These are phyloP conservation scores for Solanum chacoense DNA, from an alignment of 305 asterid species.

Conservation along the genomic window DNA sequence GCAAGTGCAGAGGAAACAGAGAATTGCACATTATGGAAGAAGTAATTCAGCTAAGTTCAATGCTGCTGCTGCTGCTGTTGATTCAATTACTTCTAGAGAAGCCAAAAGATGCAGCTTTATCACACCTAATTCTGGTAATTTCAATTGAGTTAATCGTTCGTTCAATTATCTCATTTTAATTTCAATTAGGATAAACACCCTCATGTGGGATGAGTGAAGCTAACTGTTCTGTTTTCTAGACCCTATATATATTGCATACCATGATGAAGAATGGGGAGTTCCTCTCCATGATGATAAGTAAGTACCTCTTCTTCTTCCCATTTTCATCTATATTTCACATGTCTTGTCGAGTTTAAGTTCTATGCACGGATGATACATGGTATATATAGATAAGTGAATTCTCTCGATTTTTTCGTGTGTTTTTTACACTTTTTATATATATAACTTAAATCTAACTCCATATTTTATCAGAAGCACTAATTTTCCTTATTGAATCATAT, in stretches of 20 bases:
- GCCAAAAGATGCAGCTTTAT: constrained; percentile 63
- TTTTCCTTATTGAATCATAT: neutral
- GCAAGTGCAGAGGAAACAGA: constrained; percentile 66
- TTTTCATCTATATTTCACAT: neutral
- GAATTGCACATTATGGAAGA: constrained; percentile 70
- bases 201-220: neutral
- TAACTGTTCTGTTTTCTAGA: constrained; percentile 19
- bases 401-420: neutral
- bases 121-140: constrained; percentile 48
- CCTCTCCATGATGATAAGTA: constrained; percentile 69
- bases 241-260: constrained; percentile 60
- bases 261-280: constrained; percentile 88
- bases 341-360: neutral
- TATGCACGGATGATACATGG: neutral
- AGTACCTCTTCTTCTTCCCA: neutral
- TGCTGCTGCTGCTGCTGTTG: neutral
- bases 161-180: neutral
- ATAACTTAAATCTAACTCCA: neutral
- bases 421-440: too few species aligned
- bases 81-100: constrained; percentile 2
- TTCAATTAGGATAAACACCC: neutral
- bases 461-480: neutral
- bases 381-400: neutral
- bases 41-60: constrained; percentile 19
- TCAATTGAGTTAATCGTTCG: neutral